A percentile compares a stretch with the other conserved stretches of the same genome.
Evolutionary conservation across 2,329 filamentous ascomycete genomes (phyloP).

Genomic region (Botrytis sinoallii): DNA sequence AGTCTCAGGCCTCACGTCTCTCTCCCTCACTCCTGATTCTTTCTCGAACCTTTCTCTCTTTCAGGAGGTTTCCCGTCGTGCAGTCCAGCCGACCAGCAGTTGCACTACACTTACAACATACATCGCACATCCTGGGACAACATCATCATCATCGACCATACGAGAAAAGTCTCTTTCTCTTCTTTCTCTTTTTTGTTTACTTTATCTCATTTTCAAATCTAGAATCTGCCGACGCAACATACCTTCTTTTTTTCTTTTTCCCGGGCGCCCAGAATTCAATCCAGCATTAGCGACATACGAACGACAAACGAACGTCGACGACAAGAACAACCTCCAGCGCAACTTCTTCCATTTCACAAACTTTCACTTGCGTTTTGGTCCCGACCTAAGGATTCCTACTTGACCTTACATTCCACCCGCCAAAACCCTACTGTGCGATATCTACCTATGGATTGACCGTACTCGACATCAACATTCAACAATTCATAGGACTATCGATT

Average conservation of each 20-base stretch:
- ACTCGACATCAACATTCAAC: constrained; percentile 1
- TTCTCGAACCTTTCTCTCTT: background rate
- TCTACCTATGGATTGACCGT: background rate
- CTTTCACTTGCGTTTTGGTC: background rate
- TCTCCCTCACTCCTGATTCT: background rate
- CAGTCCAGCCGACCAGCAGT: background rate
- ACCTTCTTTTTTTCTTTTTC: background rate
- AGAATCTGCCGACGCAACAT: background rate
- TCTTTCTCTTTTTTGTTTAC: background rate
- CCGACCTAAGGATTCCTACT: background rate
- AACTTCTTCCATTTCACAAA: background rate
- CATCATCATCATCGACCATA: background rate
- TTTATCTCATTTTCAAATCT: background rate
- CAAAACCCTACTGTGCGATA: background rate
- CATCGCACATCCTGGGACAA: background rate
- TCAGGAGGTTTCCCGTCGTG: background rate
- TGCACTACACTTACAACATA: background rate
- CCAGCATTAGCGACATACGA: background rate
- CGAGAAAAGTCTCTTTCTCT: background rate
- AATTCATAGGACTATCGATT: background rate
- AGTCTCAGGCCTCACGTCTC: background rate
- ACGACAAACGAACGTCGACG: background rate
- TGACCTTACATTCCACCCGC: background rate
- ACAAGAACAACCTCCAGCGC: constrained; percentile 4
- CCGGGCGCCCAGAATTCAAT: background rate